Conservation (phyloP, 2,329 filamentous ascomycete species). For the Pseudogymnoascus sp. region DNA sequence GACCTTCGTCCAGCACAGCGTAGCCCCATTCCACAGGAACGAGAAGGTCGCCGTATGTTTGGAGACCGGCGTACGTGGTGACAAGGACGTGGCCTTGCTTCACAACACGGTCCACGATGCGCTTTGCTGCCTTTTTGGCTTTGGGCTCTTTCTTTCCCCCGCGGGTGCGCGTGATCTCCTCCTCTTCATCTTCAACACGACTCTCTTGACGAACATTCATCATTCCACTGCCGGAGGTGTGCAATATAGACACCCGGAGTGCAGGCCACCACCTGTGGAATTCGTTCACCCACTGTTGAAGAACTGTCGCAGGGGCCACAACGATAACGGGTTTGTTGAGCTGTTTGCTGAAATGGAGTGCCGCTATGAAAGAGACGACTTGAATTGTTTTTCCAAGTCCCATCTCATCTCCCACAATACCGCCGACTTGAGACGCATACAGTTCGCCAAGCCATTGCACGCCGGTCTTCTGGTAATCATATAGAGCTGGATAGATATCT, state of each 20-base stretch:
- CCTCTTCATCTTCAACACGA: constrained; percentile 45
- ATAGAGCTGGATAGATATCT: constrained; percentile 85
- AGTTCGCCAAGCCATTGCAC: constrained; percentile 95
- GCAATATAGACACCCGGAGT: constrained; percentile 88
- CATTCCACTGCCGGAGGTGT: constrained; percentile 96
- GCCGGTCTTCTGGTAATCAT: constrained; percentile 94
- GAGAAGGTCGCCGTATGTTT: constrained; percentile 78
- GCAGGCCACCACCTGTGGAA: constrained; percentile 99
- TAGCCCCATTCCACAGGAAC: constrained; percentile 86
- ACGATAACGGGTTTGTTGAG: constrained; percentile 80
- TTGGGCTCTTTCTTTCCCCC: constrained; percentile 39
- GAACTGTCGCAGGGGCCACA: constrained; percentile 86
- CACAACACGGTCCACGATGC: constrained; percentile 74
- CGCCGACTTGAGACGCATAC: constrained; percentile 80
- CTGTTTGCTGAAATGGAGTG: constrained; percentile 83
- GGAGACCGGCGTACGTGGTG: constrained; percentile 92
- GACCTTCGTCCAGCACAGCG: constrained; percentile 90
- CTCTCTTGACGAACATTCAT: constrained; percentile 66
- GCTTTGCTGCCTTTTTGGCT: constrained; percentile 61
- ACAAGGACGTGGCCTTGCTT: constrained; percentile 85
- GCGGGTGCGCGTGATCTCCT: constrained; percentile 38
- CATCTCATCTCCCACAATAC: constrained; percentile 97
- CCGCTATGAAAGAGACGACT: constrained; percentile 70
- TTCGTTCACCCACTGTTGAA: constrained; percentile 97
- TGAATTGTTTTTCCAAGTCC: constrained; percentile 79